phyloP scores from a whole-genome alignment of 108 stramenopile genomes.

The Schizochytrium sp. region DNA sequence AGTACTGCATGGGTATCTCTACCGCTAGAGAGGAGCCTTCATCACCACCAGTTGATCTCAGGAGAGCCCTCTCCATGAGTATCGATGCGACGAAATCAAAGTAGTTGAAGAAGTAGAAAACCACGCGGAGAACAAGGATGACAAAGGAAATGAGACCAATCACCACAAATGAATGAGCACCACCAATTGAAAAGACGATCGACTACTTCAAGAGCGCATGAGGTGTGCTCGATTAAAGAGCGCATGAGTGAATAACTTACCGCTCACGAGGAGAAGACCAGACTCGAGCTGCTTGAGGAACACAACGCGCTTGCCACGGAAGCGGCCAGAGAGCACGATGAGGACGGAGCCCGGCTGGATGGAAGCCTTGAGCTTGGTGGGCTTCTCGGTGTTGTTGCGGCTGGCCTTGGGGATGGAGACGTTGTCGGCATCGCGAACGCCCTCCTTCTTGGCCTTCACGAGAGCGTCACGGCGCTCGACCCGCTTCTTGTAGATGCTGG shows the following conservation, averaged over 20 bases:
- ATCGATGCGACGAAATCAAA: too few species aligned
- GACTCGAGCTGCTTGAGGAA: slow-evolving; percentile 95
- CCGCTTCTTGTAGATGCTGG: slow-evolving; percentile 62
- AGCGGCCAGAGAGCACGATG: slow-evolving; percentile 97
- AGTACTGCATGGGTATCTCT: too few species aligned
- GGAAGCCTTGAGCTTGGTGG: slow-evolving; percentile 91
- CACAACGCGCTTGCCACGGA: slow-evolving; percentile 98
- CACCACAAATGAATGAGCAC: too few species aligned
- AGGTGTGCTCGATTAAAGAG: too few species aligned
- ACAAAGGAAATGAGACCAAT: too few species aligned
- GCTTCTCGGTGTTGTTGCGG: slow-evolving; percentile 78
- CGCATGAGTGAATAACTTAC: slow-evolving; percentile 63
- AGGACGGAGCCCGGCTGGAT: slow-evolving; percentile 97
- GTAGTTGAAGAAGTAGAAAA: too few species aligned
- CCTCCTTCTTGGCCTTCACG: slow-evolving; percentile 68
- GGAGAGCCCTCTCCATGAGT: too few species aligned
- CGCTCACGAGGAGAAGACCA: slow-evolving; percentile 94
- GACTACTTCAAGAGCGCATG: too few species aligned
- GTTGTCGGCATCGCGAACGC: slow-evolving; percentile 94
- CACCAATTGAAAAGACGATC: too few species aligned
- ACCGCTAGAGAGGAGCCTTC: too few species aligned
- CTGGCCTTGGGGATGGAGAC: slow-evolving; percentile 78
- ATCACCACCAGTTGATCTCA: too few species aligned
- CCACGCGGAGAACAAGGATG: too few species aligned
- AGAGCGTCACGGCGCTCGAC: slow-evolving; percentile 71